These are phyloP conservation scores for Xylaria nigripes DNA, from an alignment of 495 filamentous ascomycete species.

Conservation along the genomic window DNA sequence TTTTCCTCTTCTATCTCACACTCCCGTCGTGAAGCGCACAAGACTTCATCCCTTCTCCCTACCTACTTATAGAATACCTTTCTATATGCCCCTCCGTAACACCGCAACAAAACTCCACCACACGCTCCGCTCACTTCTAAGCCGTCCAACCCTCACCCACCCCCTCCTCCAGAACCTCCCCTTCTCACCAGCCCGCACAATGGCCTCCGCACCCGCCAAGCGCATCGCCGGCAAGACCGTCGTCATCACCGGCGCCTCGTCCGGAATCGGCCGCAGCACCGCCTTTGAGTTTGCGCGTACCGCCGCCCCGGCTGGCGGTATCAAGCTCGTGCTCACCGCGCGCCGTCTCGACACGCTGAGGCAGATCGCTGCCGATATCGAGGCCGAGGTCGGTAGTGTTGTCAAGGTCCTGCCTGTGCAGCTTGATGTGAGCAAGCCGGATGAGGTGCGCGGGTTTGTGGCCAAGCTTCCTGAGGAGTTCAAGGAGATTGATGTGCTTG, in stretches of 20 bases:
- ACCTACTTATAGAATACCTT: background rate
- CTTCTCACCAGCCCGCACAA: conserved; percentile 35
- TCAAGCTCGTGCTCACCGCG: conserved; percentile 83
- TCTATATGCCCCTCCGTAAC: conserved; percentile 9
- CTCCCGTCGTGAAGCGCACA: background rate
- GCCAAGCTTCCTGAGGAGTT: conserved; percentile 69
- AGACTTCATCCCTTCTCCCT: background rate
- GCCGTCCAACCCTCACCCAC: background rate
- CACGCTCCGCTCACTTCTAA: conserved; percentile 3
- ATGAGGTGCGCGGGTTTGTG: conserved; percentile 70
- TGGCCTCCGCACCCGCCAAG: conserved; percentile 66
- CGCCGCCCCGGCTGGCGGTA: conserved; percentile 61
- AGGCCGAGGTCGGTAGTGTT: conserved; percentile 67
- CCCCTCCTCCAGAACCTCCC: background rate
- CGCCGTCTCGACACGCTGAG: conserved; percentile 70
- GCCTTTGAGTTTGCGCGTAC: conserved; percentile 91
- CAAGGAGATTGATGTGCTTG: conserved; percentile 77
- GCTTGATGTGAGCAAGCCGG: conserved; percentile 77
- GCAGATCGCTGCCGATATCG: conserved; percentile 69
- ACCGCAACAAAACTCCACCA: background rate
- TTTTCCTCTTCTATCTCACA: background rate
- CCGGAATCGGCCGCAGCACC: conserved; percentile 79
- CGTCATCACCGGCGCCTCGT: conserved; percentile 85
- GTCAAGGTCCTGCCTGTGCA: conserved; percentile 75
- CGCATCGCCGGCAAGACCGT: conserved; percentile 93